phyloP scores from a whole-genome alignment of 345 rosid species.

The Citrus inodora region DNA sequence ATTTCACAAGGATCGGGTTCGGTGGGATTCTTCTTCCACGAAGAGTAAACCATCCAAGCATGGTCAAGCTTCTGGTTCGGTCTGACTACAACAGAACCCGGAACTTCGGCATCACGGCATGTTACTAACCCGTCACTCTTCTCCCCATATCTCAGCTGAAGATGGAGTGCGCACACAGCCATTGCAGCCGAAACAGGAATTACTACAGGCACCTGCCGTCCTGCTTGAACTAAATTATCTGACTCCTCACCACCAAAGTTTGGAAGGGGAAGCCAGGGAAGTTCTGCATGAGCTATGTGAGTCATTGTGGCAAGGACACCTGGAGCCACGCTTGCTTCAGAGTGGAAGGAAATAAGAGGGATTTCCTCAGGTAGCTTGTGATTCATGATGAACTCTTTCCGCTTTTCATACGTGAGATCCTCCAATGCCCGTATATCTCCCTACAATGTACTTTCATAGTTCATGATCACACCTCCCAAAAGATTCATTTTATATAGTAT shows the following conservation, averaged over 20 bases:
- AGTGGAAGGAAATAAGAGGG: conserved; percentile 58
- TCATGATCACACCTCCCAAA: background rate
- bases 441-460: conserved; percentile 20
- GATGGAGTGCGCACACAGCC: conserved; percentile 58
- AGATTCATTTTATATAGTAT: background rate
- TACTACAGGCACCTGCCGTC: conserved; percentile 52
- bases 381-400: conserved; percentile 52
- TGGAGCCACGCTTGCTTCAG: conserved; percentile 51
- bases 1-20: conserved; percentile 54
- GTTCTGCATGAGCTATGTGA: conserved; percentile 70
- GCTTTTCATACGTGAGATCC: conserved; percentile 59
- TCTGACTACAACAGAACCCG: conserved; percentile 56
- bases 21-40: conserved; percentile 30
- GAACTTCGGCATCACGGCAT: conserved; percentile 64
- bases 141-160: conserved; percentile 66
- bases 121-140: conserved; percentile 67
- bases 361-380: conserved; percentile 51
- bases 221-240: conserved; percentile 20
- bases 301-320: conserved; percentile 59
- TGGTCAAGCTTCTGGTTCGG: conserved; percentile 58
- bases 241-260: conserved; percentile 25
- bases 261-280: conserved; percentile 56
- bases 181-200: conserved; percentile 60
- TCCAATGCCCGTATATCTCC: conserved; percentile 71
- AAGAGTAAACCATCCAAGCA: conserved; percentile 67